A percentile compares a stretch with the other conserved stretches of the same genome.
Evolutionary conservation across 164 flowering plant genomes (phyloP).

Genomic region (Macadamia integrifolia): DNA sequence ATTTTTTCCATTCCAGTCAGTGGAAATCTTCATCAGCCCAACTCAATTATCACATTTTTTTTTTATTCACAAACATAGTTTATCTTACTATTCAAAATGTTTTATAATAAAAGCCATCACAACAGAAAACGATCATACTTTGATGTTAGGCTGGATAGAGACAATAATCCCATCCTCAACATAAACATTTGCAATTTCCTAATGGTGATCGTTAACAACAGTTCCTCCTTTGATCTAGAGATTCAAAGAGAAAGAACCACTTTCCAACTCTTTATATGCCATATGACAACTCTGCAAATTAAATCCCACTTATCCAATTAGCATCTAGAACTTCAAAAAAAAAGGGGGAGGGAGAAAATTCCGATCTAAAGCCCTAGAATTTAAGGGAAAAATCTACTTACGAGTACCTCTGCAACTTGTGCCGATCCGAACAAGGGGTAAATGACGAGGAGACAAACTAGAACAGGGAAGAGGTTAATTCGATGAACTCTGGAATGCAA

Average conservation of each 20-base stretch:
- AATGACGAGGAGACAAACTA: constrained; percentile 7
- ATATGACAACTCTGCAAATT: constrained; percentile 53
- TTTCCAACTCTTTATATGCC: constrained; percentile 35
- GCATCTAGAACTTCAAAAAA: neutral
- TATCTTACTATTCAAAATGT: too few species aligned
- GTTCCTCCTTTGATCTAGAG: constrained; percentile 89
- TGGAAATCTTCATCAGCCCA: too few species aligned
- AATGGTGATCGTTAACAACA: constrained; percentile 88
- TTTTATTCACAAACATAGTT: too few species aligned
- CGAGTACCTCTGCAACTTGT: constrained; percentile 13
- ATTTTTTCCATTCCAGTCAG: too few species aligned
- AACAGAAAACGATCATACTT: constrained; percentile 29
- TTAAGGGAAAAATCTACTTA: neutral
- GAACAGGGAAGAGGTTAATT: neutral
- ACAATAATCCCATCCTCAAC: constrained; percentile 82
- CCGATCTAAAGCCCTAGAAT: neutral
- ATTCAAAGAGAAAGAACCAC: constrained; percentile 52
- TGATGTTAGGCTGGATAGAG: constrained; percentile 62
- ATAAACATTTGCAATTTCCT: constrained; percentile 87
- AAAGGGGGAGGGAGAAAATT: neutral
- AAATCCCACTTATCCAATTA: neutral
- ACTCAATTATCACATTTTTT: too few species aligned
- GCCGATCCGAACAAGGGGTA: constrained; percentile 14
- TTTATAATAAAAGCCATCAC: neutral
- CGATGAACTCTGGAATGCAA: neutral